Conservation (phyloP, 208 protist species). For the Crithidia bombi region DNA sequence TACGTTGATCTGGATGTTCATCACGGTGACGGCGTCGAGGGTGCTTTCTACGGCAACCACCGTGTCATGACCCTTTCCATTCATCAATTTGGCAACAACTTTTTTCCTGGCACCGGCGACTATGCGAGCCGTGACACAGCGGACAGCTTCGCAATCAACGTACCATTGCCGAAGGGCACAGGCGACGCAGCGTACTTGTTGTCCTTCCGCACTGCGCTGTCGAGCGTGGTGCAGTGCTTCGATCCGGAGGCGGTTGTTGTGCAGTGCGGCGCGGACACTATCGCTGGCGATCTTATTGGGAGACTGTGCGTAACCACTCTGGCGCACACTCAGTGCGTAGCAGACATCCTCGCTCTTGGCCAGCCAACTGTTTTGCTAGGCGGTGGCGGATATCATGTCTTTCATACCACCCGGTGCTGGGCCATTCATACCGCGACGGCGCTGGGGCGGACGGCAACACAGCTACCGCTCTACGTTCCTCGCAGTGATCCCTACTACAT, state of each 20-base stretch:
- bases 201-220: conserved; percentile 96
- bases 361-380: conserved; percentile 97
- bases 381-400: conserved; percentile 99
- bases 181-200: conserved; percentile 94
- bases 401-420: conserved; percentile 99
- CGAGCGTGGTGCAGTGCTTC: conserved; percentile 95
- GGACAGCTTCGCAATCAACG: conserved; percentile 91
- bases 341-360: conserved; percentile 92
- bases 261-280: conserved; percentile 98
- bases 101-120: conserved; percentile 98
- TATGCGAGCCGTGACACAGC: conserved; percentile 39
- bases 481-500: conserved; percentile 76
- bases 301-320: conserved; percentile 96
- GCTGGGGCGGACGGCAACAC: conserved; percentile 51
- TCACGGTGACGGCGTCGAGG: conserved; percentile 99
- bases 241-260: conserved; percentile 97
- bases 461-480: conserved; percentile 76
- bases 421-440: conserved; percentile 96
- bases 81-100: conserved; percentile 98
- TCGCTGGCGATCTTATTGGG: conserved; percentile 97
- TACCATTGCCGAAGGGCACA: conserved; percentile 95
- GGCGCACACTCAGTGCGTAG: conserved; percentile 95
- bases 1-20: conserved; percentile 99
- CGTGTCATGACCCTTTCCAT: conserved; percentile 99
- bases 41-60: conserved; percentile 99